These are phyloP conservation scores for Schwanniomyces polymorphus DNA, from an alignment of 805 yeast genomes.

Conservation along the genomic window DNA sequence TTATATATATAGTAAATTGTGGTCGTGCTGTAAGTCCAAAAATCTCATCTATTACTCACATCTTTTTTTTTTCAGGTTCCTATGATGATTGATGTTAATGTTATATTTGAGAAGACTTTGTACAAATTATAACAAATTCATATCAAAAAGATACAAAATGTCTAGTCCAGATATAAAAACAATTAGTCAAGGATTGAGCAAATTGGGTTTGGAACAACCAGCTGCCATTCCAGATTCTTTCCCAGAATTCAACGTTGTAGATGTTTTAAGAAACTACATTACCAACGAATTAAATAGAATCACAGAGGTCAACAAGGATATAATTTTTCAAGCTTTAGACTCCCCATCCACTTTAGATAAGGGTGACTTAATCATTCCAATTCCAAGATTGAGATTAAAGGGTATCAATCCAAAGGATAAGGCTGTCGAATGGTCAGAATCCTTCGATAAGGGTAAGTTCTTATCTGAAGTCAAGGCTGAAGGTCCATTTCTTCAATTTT, in stretches of 20 bases:
- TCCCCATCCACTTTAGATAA: slow-evolving; percentile 82
- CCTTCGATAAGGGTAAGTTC: slow-evolving; percentile 72
- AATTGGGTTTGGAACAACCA: slow-evolving; percentile 45
- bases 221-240: slow-evolving; percentile 52
- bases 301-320: slow-evolving; percentile 65
- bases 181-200: slow-evolving; percentile 32
- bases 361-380: slow-evolving; percentile 90
- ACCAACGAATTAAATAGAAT: slow-evolving; percentile 72
- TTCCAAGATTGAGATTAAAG: slow-evolving; percentile 81
- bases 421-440: slow-evolving; percentile 68
- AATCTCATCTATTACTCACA: not conserved
- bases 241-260: slow-evolving; percentile 81
- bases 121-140: slow-evolving; percentile 1
- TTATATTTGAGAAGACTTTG: slow-evolving; percentile 3
- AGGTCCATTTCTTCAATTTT: slow-evolving; percentile 92
- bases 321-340: slow-evolving; percentile 85
- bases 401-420: slow-evolving; percentile 81
- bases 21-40: not conserved
- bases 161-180: slow-evolving; percentile 18
- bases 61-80: not conserved
- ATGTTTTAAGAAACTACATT: slow-evolving; percentile 86
- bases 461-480: slow-evolving; percentile 72
- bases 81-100: not conserved
- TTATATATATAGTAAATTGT: not conserved
- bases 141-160: slow-evolving; percentile 3